Base-by-base conservation (phyloP, 768 basidiomycete genomes). In the Auricularia sp. region DNA sequence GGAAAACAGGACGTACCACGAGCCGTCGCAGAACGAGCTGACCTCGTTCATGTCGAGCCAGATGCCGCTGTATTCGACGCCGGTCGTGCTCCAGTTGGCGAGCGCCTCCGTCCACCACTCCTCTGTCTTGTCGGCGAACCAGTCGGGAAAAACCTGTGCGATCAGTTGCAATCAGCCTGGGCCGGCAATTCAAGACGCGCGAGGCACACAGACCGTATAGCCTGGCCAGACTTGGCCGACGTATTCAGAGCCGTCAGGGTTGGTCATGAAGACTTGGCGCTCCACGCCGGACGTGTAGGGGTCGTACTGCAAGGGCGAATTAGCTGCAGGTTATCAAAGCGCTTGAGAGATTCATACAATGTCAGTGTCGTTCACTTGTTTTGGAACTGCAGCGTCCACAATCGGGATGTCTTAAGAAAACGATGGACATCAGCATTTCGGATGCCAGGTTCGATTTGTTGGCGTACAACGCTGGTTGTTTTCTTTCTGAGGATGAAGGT, bases 151-250 rank as follows among this genome's bases (percentile, higher is more conserved):
- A 36, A 79, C 81, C 83, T 81, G 29, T 18, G 14, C 14, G 16
- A 42, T 44, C 16, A 33, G 16, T 14, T 16, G 18, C 24, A 13
- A 8, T 74, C 29, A 29, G 29, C 29, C 29, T 29, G 29, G 2
- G 61, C 70, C 68, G 37, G 10, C 3, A 63, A 16, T 21, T 21
- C 11, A 13, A 16, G 62, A 2, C 16, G 47, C 8, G 10, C 16
- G 62, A 13, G 14, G 29, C 4, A 56, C 10, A 59, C 79, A 18
- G 42, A 85, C 87, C 6, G 87, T 86, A 73, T 83, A 86, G 29
- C 89, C 88, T 16, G 89, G 88, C 89, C 87, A 91, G 8, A 90
- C 89, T 70, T 85, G 80, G 11, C 90, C 90, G 1, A 89, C 71
- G 72, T 88, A 91, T 69, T 86, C 81, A 44, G 85, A 81, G 0